phyloP scores from a whole-genome alignment of 129 eudicot species.

The Saposhnikovia divaricata region DNA sequence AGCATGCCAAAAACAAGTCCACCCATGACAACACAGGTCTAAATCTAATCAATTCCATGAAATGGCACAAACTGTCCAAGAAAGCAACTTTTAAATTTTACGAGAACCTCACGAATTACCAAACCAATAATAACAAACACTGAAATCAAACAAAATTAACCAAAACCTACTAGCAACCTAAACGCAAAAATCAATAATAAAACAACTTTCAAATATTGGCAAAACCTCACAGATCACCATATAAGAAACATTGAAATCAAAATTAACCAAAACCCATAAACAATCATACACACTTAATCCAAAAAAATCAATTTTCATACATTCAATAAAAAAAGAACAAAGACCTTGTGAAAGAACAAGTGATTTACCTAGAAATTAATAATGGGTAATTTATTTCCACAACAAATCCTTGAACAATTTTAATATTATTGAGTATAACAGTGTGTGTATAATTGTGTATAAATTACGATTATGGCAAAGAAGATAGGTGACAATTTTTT shows the following conservation, averaged over 20 bases:
- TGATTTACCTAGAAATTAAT: neutral
- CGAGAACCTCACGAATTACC: neutral
- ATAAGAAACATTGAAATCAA: neutral
- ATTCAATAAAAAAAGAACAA: neutral
- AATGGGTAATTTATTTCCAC: neutral
- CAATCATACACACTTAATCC: neutral
- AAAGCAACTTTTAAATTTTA: neutral
- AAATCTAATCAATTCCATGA: no score
- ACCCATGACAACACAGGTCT: no score
- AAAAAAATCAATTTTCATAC: neutral
- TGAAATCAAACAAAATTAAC: neutral
- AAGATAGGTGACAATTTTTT: neutral
- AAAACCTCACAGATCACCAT: neutral
- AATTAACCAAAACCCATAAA: neutral
- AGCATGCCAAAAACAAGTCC: no score
- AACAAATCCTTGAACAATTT: no score
- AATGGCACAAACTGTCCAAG: neutral
- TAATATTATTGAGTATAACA: neutral
- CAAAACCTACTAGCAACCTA: no score
- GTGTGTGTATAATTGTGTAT: neutral
- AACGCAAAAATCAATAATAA: no score
- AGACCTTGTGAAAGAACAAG: neutral
- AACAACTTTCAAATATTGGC: neutral
- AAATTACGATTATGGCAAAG: neutral
- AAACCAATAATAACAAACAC: neutral